Conservation (phyloP, 495 filamentous ascomycete genomes). For the Chaetomium tenue region DNA sequence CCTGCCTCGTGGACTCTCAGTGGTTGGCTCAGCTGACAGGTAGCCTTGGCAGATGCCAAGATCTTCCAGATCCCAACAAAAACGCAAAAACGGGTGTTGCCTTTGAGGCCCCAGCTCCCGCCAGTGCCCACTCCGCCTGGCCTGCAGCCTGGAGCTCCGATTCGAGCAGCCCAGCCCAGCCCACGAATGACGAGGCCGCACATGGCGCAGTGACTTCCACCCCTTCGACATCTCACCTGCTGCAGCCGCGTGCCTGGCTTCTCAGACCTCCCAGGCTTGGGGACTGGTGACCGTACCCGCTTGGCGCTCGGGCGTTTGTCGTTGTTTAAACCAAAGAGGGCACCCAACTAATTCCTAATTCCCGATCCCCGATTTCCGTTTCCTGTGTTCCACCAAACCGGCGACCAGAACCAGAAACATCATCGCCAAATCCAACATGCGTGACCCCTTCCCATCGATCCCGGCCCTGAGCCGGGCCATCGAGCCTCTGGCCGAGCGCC, state of each 20-base stretch:
- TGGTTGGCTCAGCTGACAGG: neutral
- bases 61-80: constrained; percentile 17
- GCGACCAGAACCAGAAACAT: neutral
- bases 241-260: constrained; percentile 1
- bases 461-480: constrained; percentile 53
- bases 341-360: neutral
- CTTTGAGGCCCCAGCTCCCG: neutral
- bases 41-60: constrained; percentile 1
- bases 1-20: neutral
- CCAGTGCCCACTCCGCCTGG: neutral
- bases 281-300: constrained; percentile 8
- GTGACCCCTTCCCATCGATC: constrained; percentile 66
- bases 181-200: constrained; percentile 27
- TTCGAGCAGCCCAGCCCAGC: neutral
- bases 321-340: neutral
- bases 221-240: neutral
- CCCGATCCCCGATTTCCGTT: too few species aligned
- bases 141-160: constrained; percentile 4
- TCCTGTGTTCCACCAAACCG: neutral
- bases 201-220: constrained; percentile 18
- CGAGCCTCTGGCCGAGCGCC: constrained; percentile 56
- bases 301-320: neutral
- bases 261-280: too few species aligned
- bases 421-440: constrained; percentile 45
- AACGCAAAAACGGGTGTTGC: constrained; percentile 11